phyloP scores from a whole-genome alignment of 2,329 filamentous ascomycete species.

The Arachnopeziza araneosa region DNA sequence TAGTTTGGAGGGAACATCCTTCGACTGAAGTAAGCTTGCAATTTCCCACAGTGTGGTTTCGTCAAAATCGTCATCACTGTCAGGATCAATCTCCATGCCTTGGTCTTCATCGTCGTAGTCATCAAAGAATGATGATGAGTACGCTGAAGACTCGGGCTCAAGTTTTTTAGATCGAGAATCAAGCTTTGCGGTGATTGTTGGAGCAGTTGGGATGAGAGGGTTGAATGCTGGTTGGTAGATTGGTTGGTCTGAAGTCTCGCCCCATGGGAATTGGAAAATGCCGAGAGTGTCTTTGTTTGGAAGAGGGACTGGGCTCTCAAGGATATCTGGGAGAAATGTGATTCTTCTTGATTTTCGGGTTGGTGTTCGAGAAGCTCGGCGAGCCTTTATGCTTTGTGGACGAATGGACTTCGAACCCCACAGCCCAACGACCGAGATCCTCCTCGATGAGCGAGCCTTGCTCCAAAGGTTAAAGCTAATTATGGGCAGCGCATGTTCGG shows the following conservation, averaged over 20 bases:
- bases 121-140: constrained; percentile 52
- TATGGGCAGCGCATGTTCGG: constrained; percentile 14
- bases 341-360: constrained; percentile 50
- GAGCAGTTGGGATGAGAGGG: constrained; percentile 13
- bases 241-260: constrained; percentile 54
- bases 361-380: constrained; percentile 47
- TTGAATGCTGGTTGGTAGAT: constrained; percentile 36
- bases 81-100: constrained; percentile 30
- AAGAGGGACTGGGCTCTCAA: constrained; percentile 56
- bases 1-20: constrained; percentile 45
- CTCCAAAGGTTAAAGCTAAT: constrained; percentile 26
- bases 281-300: constrained; percentile 53
- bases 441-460: constrained; percentile 16
- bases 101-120: constrained; percentile 48
- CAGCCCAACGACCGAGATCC: constrained; percentile 19
- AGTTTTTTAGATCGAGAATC: constrained; percentile 23
- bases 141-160: constrained; percentile 18
- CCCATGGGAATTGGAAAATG: constrained; percentile 63
- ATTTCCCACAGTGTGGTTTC: constrained; percentile 61
- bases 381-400: constrained; percentile 30
- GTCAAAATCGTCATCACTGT: constrained; percentile 42
- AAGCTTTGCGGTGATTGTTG: constrained; percentile 19
- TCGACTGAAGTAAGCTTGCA: constrained; percentile 50
- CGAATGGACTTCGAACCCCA: constrained; percentile 27
- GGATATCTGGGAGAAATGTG: constrained; percentile 56